phyloP scores from a whole-genome alignment of 2,329 filamentous ascomycete species.

The Juglanconis juglandina region DNA sequence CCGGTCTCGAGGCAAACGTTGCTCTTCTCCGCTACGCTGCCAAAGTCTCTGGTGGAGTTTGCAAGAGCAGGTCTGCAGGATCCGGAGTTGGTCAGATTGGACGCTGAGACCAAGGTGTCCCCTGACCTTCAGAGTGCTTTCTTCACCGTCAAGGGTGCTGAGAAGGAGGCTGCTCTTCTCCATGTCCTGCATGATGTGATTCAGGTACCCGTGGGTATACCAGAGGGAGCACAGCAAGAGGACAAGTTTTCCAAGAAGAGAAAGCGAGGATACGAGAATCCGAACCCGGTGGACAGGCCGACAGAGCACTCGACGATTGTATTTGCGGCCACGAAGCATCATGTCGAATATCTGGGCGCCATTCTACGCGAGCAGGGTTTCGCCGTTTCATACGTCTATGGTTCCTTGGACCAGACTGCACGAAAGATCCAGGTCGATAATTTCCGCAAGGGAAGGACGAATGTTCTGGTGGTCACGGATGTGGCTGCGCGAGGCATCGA shows the following conservation, averaged over 20 bases:
- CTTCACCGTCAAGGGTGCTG: slow-evolving; percentile 85
- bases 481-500: slow-evolving; percentile 96
- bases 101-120: slow-evolving; percentile 93
- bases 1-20: slow-evolving; percentile 83
- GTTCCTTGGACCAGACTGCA: slow-evolving; percentile 89
- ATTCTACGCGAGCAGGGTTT: slow-evolving; percentile 81
- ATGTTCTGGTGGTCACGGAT: slow-evolving; percentile 93
- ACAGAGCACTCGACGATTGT: slow-evolving; percentile 91
- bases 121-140: slow-evolving; percentile 94
- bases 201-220: slow-evolving; percentile 74
- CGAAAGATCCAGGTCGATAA: slow-evolving; percentile 88
- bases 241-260: slow-evolving; percentile 62
- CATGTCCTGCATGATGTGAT: slow-evolving; percentile 90
- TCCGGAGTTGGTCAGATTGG: slow-evolving; percentile 81
- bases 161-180: slow-evolving; percentile 89
- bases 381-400: slow-evolving; percentile 90
- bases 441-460: slow-evolving; percentile 78
- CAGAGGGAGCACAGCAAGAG: slow-evolving; percentile 45
- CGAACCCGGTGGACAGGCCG: slow-evolving; percentile 63
- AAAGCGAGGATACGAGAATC: slow-evolving; percentile 58
- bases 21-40: slow-evolving; percentile 91
- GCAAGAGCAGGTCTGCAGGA: slow-evolving; percentile 90
- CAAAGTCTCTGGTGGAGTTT: slow-evolving; percentile 92
- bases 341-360: slow-evolving; percentile 86
- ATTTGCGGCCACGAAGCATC: slow-evolving; percentile 93